Evolutionary conservation across 176 grass and related monocot species (phyloP).

Genomic region (Elymus sibiricus): DNA sequence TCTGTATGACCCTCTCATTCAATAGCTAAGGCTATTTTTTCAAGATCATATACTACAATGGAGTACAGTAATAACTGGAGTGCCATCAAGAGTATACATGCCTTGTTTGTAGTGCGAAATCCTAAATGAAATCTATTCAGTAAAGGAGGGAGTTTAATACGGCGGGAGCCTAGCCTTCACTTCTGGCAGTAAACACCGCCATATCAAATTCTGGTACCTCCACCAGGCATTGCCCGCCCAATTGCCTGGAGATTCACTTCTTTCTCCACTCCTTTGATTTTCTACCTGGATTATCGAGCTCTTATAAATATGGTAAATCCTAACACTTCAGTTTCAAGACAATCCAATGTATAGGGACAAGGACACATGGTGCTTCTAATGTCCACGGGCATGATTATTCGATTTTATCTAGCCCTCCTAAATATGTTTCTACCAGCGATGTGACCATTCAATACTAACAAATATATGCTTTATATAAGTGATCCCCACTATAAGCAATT

Average conservation of each 20-base stretch:
- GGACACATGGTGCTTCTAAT: too few species aligned
- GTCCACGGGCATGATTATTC: too few species aligned
- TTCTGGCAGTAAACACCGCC: background rate
- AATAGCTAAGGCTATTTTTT: background rate
- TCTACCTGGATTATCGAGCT: too few species aligned
- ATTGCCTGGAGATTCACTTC: background rate
- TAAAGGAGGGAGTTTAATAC: background rate
- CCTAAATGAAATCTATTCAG: background rate
- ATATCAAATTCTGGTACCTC: background rate
- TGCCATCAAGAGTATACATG: background rate
- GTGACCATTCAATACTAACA: too few species aligned
- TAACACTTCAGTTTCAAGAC: too few species aligned
- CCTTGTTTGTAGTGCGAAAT: background rate
- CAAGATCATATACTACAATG: background rate
- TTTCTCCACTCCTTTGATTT: background rate
- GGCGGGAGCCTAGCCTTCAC: background rate
- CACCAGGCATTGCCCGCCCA: too few species aligned
- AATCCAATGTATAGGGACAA: too few species aligned
- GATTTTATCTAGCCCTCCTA: too few species aligned
- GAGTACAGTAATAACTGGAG: background rate
- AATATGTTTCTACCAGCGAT: too few species aligned
- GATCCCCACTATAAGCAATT: too few species aligned
- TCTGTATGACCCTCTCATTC: background rate
- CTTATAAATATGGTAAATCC: too few species aligned
- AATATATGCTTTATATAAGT: too few species aligned